These are phyloP conservation scores for Moringa oleifera DNA, from an alignment of 345 rosid species.

Conservation along the genomic window DNA sequence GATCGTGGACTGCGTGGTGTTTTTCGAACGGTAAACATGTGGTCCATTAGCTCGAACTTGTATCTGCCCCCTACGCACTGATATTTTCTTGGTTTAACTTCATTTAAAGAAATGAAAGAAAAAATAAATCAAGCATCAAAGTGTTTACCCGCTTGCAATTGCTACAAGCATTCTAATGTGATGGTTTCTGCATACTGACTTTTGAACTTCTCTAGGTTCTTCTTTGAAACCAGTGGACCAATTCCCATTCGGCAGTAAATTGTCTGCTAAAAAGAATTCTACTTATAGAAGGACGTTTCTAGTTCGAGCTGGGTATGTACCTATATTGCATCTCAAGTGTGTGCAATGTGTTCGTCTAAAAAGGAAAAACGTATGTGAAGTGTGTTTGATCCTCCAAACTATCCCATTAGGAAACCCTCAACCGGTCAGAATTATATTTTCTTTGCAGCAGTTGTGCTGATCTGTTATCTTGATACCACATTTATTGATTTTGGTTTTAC, in stretches of 20 bases:
- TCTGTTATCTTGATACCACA: neutral
- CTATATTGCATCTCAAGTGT: neutral
- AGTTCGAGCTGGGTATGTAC: slow-evolving; percentile 23
- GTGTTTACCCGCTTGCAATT: neutral
- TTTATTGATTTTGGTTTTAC: neutral
- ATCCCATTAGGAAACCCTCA: too few relatives aligned
- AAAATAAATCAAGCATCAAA: too few relatives aligned
- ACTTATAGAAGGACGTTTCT: slow-evolving; percentile 8
- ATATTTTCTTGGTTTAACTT: too few relatives aligned
- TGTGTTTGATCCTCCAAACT: too few relatives aligned
- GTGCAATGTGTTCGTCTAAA: neutral
- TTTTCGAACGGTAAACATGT: too few relatives aligned
- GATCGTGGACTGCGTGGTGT: too few relatives aligned
- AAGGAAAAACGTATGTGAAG: too few relatives aligned
- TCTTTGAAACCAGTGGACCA: slow-evolving; percentile 19
- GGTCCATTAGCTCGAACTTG: too few relatives aligned
- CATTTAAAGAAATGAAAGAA: too few relatives aligned
- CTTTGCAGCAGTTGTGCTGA: neutral
- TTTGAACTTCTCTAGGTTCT: slow-evolving; percentile 8
- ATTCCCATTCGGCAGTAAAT: slow-evolving; percentile 4
- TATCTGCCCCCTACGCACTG: too few relatives aligned
- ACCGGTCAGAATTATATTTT: too few relatives aligned
- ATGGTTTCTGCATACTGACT: neutral
- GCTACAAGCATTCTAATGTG: neutral
- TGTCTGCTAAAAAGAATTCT: slow-evolving; percentile 5